Conservation (phyloP, 192 early-diverging fungal genomes). For the Coemansia sp. region DNA sequence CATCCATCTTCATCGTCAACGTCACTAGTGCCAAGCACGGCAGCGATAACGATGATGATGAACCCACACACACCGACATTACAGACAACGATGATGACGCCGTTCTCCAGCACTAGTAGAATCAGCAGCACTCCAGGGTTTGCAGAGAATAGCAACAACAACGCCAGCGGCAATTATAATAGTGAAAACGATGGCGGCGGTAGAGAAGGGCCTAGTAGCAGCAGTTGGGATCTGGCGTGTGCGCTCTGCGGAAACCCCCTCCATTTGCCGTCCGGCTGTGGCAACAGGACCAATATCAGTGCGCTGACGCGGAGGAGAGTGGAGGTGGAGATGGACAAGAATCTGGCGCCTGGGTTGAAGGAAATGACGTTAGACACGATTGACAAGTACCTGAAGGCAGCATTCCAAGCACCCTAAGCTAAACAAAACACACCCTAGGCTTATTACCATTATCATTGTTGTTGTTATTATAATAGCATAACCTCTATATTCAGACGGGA, state of each 20-base stretch:
- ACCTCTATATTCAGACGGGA: too few species aligned
- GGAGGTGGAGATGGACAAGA: slow-evolving; percentile 1
- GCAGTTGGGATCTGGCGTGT: slow-evolving; percentile 18
- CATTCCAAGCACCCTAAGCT: not conserved
- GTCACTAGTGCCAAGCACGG: not conserved
- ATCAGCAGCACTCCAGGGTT: too few species aligned
- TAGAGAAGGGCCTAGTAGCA: not conserved
- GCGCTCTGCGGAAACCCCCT: slow-evolving; percentile 16
- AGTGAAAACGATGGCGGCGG: not conserved
- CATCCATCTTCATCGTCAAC: not conserved
- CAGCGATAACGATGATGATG: not conserved
- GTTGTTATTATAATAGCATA: not conserved
- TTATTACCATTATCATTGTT: not conserved
- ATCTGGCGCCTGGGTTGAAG: slow-evolving; percentile 13
- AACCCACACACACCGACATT: not conserved
- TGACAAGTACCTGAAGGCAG: slow-evolving; percentile 16
- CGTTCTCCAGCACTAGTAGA: not conserved
- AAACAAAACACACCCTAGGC: too few species aligned
- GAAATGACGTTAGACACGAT: slow-evolving; percentile 17
- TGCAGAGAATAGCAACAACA: too few species aligned
- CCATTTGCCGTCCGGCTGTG: slow-evolving; percentile 11
- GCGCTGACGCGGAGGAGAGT: slow-evolving; percentile 15
- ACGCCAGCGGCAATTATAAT: too few species aligned
- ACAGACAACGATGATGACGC: not conserved
- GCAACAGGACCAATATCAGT: slow-evolving; percentile 1